Percentiles rank a stretch among this genome's conserved stretches.
These are phyloP conservation scores for Zygosaccharomyces sapae DNA, from an alignment of 1,139 yeast species.

Conservation along the genomic window DNA sequence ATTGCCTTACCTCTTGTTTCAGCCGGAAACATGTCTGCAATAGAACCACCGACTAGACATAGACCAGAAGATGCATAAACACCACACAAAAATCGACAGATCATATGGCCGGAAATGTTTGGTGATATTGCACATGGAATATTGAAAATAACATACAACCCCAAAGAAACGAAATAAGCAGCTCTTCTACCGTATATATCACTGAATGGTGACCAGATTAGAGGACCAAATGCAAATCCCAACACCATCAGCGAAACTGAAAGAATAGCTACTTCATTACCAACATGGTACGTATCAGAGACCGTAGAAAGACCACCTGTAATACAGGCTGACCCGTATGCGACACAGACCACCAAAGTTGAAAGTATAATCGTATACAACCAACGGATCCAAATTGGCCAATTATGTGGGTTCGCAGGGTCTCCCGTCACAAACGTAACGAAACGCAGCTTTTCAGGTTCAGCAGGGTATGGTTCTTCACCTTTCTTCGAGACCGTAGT, in stretches of 20 bases:
- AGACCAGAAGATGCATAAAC: constrained; percentile 81
- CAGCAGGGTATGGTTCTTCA: neutral
- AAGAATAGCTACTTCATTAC: constrained; percentile 71
- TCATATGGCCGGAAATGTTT: constrained; percentile 74
- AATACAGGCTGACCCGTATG: constrained; percentile 84
- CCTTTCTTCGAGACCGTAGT: constrained; percentile 36
- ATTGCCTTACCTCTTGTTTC: constrained; percentile 84
- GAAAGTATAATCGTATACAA: constrained; percentile 62
- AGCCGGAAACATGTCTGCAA: constrained; percentile 77
- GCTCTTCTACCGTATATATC: constrained; percentile 85
- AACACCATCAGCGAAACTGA: constrained; percentile 82
- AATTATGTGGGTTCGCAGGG: constrained; percentile 83
- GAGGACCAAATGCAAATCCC: constrained; percentile 84
- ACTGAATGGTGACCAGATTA: constrained; percentile 84
- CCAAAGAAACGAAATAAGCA: constrained; percentile 71
- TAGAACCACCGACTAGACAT: constrained; percentile 82
- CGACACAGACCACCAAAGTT: constrained; percentile 72
- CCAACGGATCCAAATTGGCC: constrained; percentile 62
- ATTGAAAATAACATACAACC: constrained; percentile 70
- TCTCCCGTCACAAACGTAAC: constrained; percentile 45
- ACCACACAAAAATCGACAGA: constrained; percentile 81
- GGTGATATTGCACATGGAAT: constrained; percentile 87
- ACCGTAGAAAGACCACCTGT: constrained; percentile 77
- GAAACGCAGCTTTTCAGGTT: too few species aligned
- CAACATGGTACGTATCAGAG: constrained; percentile 60